Conservation (phyloP, 2,329 filamentous ascomycete genomes). For the Fusarium albosuccineum region DNA sequence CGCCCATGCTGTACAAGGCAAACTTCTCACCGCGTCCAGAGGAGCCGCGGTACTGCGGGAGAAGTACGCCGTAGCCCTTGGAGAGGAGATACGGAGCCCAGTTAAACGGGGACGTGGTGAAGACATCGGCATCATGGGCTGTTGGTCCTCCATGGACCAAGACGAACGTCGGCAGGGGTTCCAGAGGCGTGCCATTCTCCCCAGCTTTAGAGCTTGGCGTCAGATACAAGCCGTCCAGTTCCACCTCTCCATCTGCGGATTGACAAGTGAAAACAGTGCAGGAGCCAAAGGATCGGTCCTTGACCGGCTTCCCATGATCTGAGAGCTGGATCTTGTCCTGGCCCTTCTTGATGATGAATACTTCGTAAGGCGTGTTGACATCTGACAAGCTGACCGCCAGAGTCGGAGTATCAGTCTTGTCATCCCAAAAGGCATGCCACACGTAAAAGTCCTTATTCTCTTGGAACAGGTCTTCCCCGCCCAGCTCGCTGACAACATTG, state of each 20-base stretch:
- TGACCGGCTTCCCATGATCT: conserved; percentile 11
- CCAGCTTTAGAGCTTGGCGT: conserved; percentile 3
- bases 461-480: conserved; percentile 21
- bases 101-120: conserved; percentile 44
- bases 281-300: conserved; percentile 2
- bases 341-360: conserved; percentile 7
- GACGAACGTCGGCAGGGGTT: conserved; percentile 27
- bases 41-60: conserved; percentile 55
- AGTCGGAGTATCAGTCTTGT: neutral
- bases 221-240: conserved; percentile 28
- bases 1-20: conserved; percentile 46
- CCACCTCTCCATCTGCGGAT: conserved; percentile 26
- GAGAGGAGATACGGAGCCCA: conserved; percentile 51
- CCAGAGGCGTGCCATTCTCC: neutral
- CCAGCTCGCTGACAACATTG: conserved; percentile 23
- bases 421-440: conserved; percentile 27
- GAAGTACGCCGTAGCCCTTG: conserved; percentile 54
- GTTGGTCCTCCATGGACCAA: conserved; percentile 32
- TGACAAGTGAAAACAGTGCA: conserved; percentile 21
- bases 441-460: conserved; percentile 18
- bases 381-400: conserved; percentile 40
- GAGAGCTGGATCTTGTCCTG: conserved; percentile 23
- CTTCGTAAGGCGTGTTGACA: conserved; percentile 27
- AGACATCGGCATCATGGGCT: conserved; percentile 32
- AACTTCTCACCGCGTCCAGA: conserved; percentile 50